These are phyloP conservation scores for Candida sanyiensis DNA, from an alignment of 805 yeast genomes.

Conservation along the genomic window DNA sequence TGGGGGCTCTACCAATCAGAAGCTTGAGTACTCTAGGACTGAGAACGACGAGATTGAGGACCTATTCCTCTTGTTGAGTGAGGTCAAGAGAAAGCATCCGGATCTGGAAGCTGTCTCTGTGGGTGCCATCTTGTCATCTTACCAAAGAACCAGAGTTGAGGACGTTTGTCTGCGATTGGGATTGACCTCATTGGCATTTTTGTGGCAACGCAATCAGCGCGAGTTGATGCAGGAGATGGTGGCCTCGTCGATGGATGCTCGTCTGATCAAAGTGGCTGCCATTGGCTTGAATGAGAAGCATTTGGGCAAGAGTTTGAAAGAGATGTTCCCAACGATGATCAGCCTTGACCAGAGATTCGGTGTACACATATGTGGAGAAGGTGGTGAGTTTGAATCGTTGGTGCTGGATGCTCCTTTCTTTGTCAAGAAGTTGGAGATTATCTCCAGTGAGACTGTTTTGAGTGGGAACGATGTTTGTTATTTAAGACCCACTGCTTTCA, in stretches of 20 bases:
- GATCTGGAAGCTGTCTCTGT: conserved; percentile 83
- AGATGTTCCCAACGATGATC: conserved; percentile 53
- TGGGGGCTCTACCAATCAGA: conserved; percentile 58
- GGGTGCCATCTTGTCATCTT: conserved; percentile 94
- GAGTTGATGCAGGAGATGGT: conserved; percentile 82
- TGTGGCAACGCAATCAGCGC: conserved; percentile 87
- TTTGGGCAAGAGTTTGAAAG: conserved; percentile 61
- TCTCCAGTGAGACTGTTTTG: conserved; percentile 16
- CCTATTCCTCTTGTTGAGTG: conserved; percentile 46
- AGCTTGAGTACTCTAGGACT: conserved; percentile 65
- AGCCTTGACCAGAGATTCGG: conserved; percentile 61
- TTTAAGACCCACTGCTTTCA: conserved; percentile 45
- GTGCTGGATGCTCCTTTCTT: conserved; percentile 91
- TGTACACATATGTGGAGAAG: conserved; percentile 96
- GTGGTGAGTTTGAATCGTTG: conserved; percentile 95
- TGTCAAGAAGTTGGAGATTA: conserved; percentile 36
- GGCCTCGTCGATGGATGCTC: conserved; percentile 60
- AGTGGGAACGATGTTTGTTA: conserved; percentile 65
- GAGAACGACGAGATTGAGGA: conserved; percentile 86
- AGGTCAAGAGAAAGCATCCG: conserved; percentile 51
- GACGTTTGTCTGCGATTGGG: conserved; percentile 75
- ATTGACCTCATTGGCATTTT: conserved; percentile 61
- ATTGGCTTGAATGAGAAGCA: conserved; percentile 65
- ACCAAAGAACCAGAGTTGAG: conserved; percentile 91
- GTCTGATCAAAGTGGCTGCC: conserved; percentile 90